These are phyloP conservation scores for Erucastrum elatum DNA, from an alignment of 345 rosid genomes.

Conservation along the genomic window DNA sequence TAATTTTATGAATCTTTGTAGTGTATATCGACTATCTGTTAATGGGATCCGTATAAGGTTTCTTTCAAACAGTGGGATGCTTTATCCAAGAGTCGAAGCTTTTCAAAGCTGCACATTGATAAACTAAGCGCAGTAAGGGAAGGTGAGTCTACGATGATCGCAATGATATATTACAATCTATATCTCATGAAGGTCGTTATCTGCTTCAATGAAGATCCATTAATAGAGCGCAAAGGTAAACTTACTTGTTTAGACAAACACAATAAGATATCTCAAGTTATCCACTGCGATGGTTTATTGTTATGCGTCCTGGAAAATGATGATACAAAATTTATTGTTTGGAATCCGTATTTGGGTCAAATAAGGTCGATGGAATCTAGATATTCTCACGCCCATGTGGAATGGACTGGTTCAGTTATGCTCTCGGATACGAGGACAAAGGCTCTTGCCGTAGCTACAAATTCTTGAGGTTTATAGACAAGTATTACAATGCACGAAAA, in stretches of 20 bases:
- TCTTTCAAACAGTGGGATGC: background rate
- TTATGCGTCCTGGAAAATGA: background rate
- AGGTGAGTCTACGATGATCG: background rate
- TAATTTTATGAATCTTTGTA: too few species aligned
- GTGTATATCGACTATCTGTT: too few species aligned
- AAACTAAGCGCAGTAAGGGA: background rate
- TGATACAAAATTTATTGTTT: background rate
- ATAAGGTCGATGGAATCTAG: background rate
- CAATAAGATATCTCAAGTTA: background rate
- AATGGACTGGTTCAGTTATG: background rate
- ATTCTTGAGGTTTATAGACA: background rate
- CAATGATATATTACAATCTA: background rate
- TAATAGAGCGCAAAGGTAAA: background rate
- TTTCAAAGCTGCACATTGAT: background rate
- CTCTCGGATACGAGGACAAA: background rate
- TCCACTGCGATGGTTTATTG: background rate
- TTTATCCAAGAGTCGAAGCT: background rate
- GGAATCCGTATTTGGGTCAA: background rate
- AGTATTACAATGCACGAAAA: background rate
- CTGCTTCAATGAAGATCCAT: background rate
- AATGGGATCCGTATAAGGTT: too few species aligned
- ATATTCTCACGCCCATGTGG: background rate
- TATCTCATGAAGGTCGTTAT: background rate
- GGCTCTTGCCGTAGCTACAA: background rate
- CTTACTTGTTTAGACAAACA: background rate